phyloP scores from a whole-genome alignment of 2,329 filamentous ascomycete species.

The Lachnellula subtilissima region DNA sequence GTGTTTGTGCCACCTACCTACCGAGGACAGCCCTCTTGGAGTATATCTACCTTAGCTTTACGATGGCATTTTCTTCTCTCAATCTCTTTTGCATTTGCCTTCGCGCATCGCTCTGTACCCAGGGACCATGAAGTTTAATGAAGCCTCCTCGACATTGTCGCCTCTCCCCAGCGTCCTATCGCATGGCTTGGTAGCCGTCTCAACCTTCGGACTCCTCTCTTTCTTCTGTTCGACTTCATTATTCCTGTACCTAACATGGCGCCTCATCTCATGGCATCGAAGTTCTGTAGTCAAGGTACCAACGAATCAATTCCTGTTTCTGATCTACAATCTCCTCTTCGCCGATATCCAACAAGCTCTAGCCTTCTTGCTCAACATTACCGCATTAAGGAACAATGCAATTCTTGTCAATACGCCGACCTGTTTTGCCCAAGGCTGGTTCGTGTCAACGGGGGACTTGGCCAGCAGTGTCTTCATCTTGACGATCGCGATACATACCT shows the following conservation, averaged over 20 bases:
- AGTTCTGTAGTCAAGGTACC: constrained; percentile 21
- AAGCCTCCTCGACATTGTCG: constrained; percentile 19
- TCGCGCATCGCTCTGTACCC: too few species aligned
- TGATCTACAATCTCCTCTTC: constrained; percentile 65
- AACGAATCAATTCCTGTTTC: constrained; percentile 62
- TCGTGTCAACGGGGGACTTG: constrained; percentile 62
- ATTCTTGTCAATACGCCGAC: constrained; percentile 49
- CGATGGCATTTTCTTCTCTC: too few species aligned
- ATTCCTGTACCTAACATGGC: constrained; percentile 39
- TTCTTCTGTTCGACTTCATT: constrained; percentile 40
- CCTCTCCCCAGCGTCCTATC: constrained; percentile 27
- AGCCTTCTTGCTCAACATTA: constrained; percentile 58
- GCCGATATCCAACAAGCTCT: constrained; percentile 63
- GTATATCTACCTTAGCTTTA: too few species aligned
- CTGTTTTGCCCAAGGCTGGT: constrained; percentile 64
- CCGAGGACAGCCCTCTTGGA: too few species aligned
- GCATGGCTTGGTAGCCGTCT: constrained; percentile 41
- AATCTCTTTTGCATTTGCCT: too few species aligned
- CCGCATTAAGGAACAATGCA: constrained; percentile 50
- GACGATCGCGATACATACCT: constrained; percentile 62
- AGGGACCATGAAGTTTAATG: constrained; percentile 15
- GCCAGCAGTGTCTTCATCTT: constrained; percentile 64
- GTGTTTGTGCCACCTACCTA: too few species aligned
- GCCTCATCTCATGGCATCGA: constrained; percentile 25
- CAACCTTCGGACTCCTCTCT: constrained; percentile 42